Conservation (phyloP, 176 grass and related monocot species). For the Oryza punctata region DNA sequence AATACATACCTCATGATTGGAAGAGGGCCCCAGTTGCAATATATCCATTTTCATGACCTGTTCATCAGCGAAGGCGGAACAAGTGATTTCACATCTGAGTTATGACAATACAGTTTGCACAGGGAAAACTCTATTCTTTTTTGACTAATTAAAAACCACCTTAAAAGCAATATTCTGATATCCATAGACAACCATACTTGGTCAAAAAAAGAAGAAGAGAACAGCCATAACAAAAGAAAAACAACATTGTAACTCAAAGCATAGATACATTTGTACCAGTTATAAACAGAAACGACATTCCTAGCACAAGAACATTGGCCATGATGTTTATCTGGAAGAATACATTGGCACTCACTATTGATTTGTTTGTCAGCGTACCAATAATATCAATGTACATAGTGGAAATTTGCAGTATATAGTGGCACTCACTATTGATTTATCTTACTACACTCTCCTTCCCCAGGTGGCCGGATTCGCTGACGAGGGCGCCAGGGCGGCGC, state of each 20-base stretch:
- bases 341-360: neutral
- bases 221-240: neutral
- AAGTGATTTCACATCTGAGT: neutral
- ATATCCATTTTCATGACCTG: slow-evolving; percentile 98
- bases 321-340: neutral
- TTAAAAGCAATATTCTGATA: slow-evolving; percentile 97
- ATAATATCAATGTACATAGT: no score
- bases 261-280: neutral
- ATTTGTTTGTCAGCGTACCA: no score
- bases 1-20: slow-evolving; percentile 56
- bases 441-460: no score
- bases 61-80: neutral
- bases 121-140: neutral
- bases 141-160: slow-evolving; percentile 29
- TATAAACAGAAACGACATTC: neutral
- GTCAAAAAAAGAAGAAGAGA: no score
- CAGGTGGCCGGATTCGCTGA: no score
- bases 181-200: slow-evolving; percentile 50
- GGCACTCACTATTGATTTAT: no score
- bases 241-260: neutral
- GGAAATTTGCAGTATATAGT: no score
- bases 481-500: no score
- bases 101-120: neutral
- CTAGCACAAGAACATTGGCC: neutral
- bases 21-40: slow-evolving; percentile 93